A percentile compares a stretch with the other conserved stretches of the same genome.
phyloP scores from a whole-genome alignment of 1,139 yeast genomes.

The Taphrina confusa region DNA sequence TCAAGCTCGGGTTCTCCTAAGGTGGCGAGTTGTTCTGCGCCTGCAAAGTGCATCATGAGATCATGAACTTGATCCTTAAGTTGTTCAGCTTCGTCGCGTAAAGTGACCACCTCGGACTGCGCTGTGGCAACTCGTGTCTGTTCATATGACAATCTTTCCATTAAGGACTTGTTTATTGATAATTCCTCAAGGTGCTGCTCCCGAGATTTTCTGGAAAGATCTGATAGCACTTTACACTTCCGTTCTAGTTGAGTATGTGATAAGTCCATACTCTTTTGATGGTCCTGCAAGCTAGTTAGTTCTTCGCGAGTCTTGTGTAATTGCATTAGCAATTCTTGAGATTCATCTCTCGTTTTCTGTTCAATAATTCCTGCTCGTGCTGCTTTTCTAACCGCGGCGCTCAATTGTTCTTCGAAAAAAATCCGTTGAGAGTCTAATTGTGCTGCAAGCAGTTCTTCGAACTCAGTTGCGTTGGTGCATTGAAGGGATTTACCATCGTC shows the following conservation, averaged over 20 bases:
- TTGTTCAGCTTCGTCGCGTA: constrained; percentile 48
- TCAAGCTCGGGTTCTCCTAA: not conserved
- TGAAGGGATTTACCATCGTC: constrained; percentile 17
- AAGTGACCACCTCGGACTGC: constrained; percentile 44
- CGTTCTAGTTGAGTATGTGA: constrained; percentile 42
- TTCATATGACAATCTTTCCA: constrained; percentile 58
- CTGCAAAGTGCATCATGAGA: constrained; percentile 27
- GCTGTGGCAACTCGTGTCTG: constrained; percentile 43
- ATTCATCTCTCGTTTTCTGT: constrained; percentile 41
- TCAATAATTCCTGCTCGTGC: constrained; percentile 46
- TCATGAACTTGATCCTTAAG: constrained; percentile 54
- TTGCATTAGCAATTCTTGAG: not conserved
- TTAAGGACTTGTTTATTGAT: constrained; percentile 58
- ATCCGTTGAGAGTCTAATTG: constrained; percentile 90
- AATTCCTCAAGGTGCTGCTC: constrained; percentile 54
- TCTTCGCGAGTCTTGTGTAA: constrained; percentile 40
- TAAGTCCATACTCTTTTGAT: constrained; percentile 38
- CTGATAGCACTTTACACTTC: constrained; percentile 45
- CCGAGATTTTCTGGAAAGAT: constrained; percentile 43
- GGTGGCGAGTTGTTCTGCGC: not conserved
- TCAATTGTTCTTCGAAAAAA: constrained; percentile 67
- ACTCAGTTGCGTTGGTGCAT: constrained; percentile 67
- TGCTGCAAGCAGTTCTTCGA: constrained; percentile 72
- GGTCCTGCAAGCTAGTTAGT: constrained; percentile 38
- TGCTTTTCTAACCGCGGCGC: constrained; percentile 49